A percentile compares a stretch with the other conserved stretches of the same genome.
Conservation (phyloP, 768 basidiomycete genomes). For the Phlegmacium glaucopus region DNA sequence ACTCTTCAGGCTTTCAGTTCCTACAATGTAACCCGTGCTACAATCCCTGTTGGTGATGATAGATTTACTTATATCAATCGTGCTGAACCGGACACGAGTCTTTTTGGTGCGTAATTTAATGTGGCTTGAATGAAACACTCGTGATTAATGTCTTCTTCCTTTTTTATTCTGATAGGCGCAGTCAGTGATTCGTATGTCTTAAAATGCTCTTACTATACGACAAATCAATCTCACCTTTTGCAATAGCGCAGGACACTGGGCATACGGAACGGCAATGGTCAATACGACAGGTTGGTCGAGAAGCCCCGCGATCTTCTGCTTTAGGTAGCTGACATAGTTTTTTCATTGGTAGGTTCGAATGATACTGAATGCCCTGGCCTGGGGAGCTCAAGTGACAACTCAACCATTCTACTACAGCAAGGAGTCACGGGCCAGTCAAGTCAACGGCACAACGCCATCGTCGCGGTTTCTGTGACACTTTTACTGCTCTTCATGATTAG, state of each 20-base stretch:
- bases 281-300: constrained; percentile 30
- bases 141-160: constrained; percentile 3
- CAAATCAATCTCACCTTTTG: background rate
- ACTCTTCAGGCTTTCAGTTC: constrained; percentile 36
- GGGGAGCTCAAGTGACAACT: constrained; percentile 21
- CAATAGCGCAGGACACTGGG: constrained; percentile 39
- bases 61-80: constrained; percentile 41
- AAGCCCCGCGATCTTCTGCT: constrained; percentile 10
- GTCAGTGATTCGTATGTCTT: constrained; percentile 41
- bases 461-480: constrained; percentile 10
- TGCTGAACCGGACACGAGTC: constrained; percentile 28
- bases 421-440: background rate
- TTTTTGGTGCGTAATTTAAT: constrained; percentile 38
- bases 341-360: constrained; percentile 18
- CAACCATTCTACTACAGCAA: background rate
- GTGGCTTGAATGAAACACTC: background rate
- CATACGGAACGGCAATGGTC: constrained; percentile 26
- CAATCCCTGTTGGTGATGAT: constrained; percentile 33
- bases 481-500: constrained; percentile 6
- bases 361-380: constrained; percentile 31
- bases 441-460: constrained; percentile 5
- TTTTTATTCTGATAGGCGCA: constrained; percentile 24
- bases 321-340: background rate
- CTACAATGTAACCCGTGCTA: constrained; percentile 38
- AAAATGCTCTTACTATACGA: constrained; percentile 12